Percentiles rank a stretch among this genome's conserved stretches.
Conservation (phyloP, 164 flowering plant species). For the Dillenia turbinata region DNA sequence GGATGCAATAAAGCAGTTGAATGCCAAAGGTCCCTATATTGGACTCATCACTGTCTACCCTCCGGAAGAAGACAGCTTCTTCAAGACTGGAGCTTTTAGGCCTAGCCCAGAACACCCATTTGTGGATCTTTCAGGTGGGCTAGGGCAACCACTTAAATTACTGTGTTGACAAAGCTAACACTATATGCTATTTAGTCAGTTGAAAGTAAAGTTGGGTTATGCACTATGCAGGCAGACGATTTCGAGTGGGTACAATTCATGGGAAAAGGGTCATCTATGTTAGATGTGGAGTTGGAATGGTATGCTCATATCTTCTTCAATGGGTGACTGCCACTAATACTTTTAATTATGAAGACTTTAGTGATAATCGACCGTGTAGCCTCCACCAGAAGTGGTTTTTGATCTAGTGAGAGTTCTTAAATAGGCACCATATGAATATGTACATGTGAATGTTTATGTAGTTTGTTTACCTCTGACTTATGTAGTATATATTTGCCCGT, state of each 20-base stretch:
- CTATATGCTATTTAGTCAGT: background rate
- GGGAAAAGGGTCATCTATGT: slow-evolving; percentile 27
- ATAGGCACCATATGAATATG: too few species aligned
- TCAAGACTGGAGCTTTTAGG: slow-evolving; percentile 14
- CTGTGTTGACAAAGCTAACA: too few species aligned
- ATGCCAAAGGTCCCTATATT: slow-evolving; percentile 19
- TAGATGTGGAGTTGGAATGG: slow-evolving; percentile 33
- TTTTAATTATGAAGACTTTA: too few species aligned
- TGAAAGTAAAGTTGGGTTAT: background rate
- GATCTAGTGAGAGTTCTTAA: too few species aligned
- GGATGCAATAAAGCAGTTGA: slow-evolving; percentile 4
- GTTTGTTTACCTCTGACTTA: background rate
- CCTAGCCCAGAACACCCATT: slow-evolving; percentile 16
- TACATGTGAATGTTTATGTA: too few species aligned
- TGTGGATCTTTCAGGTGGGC: slow-evolving; percentile 21
- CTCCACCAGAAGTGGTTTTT: too few species aligned
- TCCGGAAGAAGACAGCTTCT: slow-evolving; percentile 26
- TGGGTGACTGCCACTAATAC: too few species aligned
- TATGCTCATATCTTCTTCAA: background rate
- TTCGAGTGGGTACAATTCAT: slow-evolving; percentile 21
- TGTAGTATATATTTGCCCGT: background rate
- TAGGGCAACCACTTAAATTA: background rate
- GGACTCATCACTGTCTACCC: slow-evolving; percentile 23
- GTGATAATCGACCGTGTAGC: too few species aligned
- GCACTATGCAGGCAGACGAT: slow-evolving; percentile 27